Percentiles rank a stretch among this genome's conserved stretches.
These are phyloP conservation scores for Metroxylon sagu DNA, from an alignment of 176 grass and related monocot genomes.

Conservation along the genomic window DNA sequence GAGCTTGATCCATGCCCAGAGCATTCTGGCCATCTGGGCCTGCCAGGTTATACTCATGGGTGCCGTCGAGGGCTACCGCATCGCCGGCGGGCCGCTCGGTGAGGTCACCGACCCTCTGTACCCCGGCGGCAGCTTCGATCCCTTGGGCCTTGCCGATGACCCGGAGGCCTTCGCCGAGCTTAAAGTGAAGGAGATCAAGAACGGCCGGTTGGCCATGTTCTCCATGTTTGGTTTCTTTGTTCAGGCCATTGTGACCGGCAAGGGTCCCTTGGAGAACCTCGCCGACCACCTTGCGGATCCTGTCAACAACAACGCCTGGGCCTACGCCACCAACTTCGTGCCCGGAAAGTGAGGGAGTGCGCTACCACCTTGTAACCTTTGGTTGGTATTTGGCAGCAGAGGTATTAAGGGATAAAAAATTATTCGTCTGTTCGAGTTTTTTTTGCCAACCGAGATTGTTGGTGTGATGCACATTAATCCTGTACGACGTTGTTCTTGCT, in stretches of 20 bases:
- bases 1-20: slow-evolving; percentile 74
- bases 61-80: slow-evolving; percentile 78
- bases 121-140: slow-evolving; percentile 84
- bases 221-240: slow-evolving; percentile 98
- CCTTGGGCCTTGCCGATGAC: slow-evolving; percentile 68
- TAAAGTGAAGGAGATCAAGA: slow-evolving; percentile 96
- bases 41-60: slow-evolving; percentile 83
- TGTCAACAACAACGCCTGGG: slow-evolving; percentile 94
- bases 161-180: slow-evolving; percentile 78
- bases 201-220: slow-evolving; percentile 84
- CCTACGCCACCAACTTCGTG: slow-evolving; percentile 94
- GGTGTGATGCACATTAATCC: no score
- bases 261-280: slow-evolving; percentile 86
- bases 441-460: no score
- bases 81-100: slow-evolving; percentile 73
- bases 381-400: no score
- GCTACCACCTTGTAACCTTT: no score
- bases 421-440: no score
- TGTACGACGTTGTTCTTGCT: no score
- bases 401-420: no score
- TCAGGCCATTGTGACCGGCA: slow-evolving; percentile 86
- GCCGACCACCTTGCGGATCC: slow-evolving; percentile 89
- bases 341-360: slow-evolving; percentile 53
- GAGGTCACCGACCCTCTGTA: slow-evolving; percentile 80
- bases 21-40: slow-evolving; percentile 87